Base-by-base conservation (phyloP, 768 basidiomycete species). In the Boletus rufocinnamomeus region DNA sequence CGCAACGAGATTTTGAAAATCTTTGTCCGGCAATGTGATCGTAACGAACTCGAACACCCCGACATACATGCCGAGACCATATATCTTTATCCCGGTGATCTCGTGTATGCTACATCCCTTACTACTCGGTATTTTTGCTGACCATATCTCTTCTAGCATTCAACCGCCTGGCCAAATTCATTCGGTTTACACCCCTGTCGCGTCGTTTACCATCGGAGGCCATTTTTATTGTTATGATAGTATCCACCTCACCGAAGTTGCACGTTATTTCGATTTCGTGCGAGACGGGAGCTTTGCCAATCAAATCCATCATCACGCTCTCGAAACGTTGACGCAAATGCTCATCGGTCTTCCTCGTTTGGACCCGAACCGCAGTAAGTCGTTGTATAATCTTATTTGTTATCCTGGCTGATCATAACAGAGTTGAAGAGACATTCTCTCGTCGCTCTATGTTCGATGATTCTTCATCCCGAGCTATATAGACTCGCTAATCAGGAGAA, bases 101-200 rank as follows among this genome's bases (percentile, higher is more conserved):
- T 28, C 28, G 5, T 28, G 28, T 28, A 28, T 28, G 28, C 28
- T 28, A 28, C n/a, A 0, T 43, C 3, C 16, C 11, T 13, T 37
- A 37, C 23, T 23, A 2, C 23, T 32, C 2, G 9, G 5, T 30
- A 7, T 5, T 23, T 44, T 23, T 5, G 43, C 23, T 13, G 9
- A 32, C 10, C 6, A 7, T 23, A 23, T 17, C 19, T 4, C 37
- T 28, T 23, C 40, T 8, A 56, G 55, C 6, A 50, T 57, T 10
- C 56, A 52, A 37, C 50, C 50, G 1, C 49, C 56, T 14, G 19
- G n/a, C 0, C 56, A 57, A 21, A 3, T 50, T 3, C 56, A 57
- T 45, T 50, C 49, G 0, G 43, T 57, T 11, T 56, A 44, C 23
- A 56, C 56, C 7, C 49, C 41, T 2, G 19, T 44, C 1, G 23